Base-by-base conservation (phyloP, 805 yeast genomes). In the Myxozyma neotropica region DNA sequence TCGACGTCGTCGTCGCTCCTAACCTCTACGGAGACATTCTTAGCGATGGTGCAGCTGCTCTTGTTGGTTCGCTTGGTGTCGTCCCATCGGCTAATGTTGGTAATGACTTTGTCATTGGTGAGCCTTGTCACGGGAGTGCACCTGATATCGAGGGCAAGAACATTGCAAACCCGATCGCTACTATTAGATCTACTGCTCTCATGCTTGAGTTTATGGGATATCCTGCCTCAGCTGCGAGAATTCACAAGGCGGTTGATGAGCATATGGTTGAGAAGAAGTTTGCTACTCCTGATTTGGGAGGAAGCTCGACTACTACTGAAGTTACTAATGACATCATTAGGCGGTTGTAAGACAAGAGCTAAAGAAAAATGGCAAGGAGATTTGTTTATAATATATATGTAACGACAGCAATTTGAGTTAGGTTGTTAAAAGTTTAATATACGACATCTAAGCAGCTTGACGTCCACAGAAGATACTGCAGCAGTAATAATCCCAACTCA, bases 41-140 rank as follows among this genome's bases (percentile, higher is more conserved):
- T 69, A 87, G 95, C 66, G 98, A 92, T 73, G 98, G 97, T 77
- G 98, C 98, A 57, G 98, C 98, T 68, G 97, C 98, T 15, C 81
- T 92, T 58, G 96, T 93, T 59, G 99, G 99, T 52, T 93, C 98
- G 31, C 83, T 94, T 66, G 99, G 99, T 73, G 96, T 94, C 58
- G 97, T 94, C 58, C 98, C 99, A 71, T 87, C 96, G 55, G 98
- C 98, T 62, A 94, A 94, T 72, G 99, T 94, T 65, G 99, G 99
- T 71, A 96, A 91, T 73, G 77, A 81, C 73, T 93, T 94, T 73
- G 97, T 95, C 65, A 90, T 94, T 73, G 99, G 99, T 74, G 99
- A 94, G 79, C 99, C 99, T 73, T 92, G 97, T 74, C 99, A 94
- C 78, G 99, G 99, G 63, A 89, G 96, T 57, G 99, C 99, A 56